Percentiles rank a stretch among this genome's conserved stretches.
Conservation (phyloP, 2,329 filamentous ascomycete genomes). For the Whalleya microplaca region DNA sequence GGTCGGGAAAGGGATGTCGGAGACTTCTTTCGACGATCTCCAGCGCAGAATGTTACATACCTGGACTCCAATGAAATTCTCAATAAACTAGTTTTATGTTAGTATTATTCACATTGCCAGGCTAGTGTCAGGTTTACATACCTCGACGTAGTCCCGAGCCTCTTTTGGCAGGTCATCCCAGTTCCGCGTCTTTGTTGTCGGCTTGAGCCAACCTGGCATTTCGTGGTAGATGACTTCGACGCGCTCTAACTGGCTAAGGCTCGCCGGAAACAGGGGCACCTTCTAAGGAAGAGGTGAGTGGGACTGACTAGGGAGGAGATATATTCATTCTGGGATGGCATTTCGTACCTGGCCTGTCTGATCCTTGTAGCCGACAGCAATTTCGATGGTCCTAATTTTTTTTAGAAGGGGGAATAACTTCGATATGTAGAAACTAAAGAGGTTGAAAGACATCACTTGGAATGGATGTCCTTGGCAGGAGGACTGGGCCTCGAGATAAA, state of each 20-base stretch:
- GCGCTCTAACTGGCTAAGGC: conserved; percentile 52
- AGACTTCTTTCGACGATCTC: background rate
- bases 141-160: conserved; percentile 57
- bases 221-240: conserved; percentile 59
- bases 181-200: conserved; percentile 52
- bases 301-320: background rate
- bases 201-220: conserved; percentile 59
- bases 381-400: conserved; percentile 64
- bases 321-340: background rate
- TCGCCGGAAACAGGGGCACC: conserved; percentile 57
- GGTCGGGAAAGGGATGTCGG: background rate
- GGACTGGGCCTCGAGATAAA: background rate
- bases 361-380: conserved; percentile 58
- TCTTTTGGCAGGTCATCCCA: conserved; percentile 57
- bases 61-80: conserved; percentile 16
- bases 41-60: background rate
- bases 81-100: conserved; percentile 2
- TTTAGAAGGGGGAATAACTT: too few relatives aligned
- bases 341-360: conserved; percentile 35
- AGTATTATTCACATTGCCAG: background rate
- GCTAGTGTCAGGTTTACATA: background rate
- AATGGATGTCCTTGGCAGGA: background rate
- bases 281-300: background rate
- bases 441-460: background rate
- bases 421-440: background rate